Conservation (phyloP, 106 monocot genomes). For the Phalaenopsis equestris region DNA sequence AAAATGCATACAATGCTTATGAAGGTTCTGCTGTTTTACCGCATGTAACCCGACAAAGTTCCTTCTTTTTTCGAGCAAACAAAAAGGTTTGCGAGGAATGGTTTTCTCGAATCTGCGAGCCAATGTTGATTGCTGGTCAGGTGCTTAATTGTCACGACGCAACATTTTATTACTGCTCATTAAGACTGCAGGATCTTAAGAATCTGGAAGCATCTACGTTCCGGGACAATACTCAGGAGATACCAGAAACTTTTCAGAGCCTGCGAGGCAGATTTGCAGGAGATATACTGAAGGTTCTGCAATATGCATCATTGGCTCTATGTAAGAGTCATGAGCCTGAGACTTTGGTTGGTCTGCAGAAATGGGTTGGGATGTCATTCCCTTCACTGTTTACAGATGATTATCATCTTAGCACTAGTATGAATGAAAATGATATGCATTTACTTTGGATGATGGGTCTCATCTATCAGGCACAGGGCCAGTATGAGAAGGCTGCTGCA, state of each 20-base stretch:
- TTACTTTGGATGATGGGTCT: constrained; percentile 93
- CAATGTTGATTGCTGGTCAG: constrained; percentile 94
- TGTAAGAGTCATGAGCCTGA: constrained; percentile 72
- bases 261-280: constrained; percentile 33
- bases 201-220: constrained; percentile 36
- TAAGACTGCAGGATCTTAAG: constrained; percentile 62
- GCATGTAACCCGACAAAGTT: constrained; percentile 48
- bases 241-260: constrained; percentile 31
- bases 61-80: constrained; percentile 89
- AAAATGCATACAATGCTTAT: constrained; percentile 94
- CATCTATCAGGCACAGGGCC: constrained; percentile 79
- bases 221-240: constrained; percentile 40
- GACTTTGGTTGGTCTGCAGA: constrained; percentile 80
- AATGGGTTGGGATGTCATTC: constrained; percentile 56
- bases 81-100: constrained; percentile 97
- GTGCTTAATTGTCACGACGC: constrained; percentile 79
- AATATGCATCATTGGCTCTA: constrained; percentile 69
- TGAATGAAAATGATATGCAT: constrained; percentile 19
- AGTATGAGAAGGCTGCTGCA: constrained; percentile 98
- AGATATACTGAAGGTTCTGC: constrained; percentile 70
- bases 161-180: constrained; percentile 53
- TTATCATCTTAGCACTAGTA: constrained; percentile 12
- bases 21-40: constrained; percentile 82
- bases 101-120: constrained; percentile 97
- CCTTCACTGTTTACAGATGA: constrained; percentile 42